Evolutionary conservation across 2,329 filamentous ascomycete species (phyloP).

Genomic region (Neonectria faginata): DNA sequence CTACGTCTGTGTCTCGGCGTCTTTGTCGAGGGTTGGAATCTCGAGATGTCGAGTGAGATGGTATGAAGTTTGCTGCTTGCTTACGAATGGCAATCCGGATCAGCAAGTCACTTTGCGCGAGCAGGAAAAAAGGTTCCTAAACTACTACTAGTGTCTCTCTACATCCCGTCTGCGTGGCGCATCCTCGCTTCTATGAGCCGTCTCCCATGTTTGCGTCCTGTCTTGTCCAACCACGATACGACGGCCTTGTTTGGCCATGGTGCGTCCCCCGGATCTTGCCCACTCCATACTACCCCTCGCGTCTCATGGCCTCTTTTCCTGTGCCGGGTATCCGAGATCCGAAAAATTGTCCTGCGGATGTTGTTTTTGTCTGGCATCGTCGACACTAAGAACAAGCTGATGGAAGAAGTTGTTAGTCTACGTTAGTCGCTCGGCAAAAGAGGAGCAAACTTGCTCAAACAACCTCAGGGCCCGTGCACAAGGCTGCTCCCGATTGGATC

Average conservation of each 20-base stretch:
- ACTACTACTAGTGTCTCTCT: neutral
- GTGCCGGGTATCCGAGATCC: constrained; percentile 21
- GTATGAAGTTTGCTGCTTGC: neutral
- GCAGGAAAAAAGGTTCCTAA: neutral
- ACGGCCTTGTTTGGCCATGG: neutral
- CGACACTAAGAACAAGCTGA: neutral
- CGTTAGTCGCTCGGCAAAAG: constrained; percentile 14
- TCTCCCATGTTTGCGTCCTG: neutral
- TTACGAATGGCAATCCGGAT: neutral
- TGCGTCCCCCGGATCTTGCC: neutral
- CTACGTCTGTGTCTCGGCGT: neutral
- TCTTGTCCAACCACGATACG: neutral
- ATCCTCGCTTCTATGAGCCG: neutral
- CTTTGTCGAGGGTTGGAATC: neutral
- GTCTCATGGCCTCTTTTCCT: neutral
- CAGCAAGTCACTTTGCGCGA: neutral
- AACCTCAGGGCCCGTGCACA: constrained; percentile 47
- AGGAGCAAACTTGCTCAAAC: constrained; percentile 55
- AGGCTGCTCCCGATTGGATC: constrained; percentile 34
- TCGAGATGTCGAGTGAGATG: neutral
- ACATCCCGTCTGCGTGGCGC: neutral
- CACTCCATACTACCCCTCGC: neutral
- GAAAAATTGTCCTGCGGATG: neutral
- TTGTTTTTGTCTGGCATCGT: neutral
- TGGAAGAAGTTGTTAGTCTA: neutral